A percentile compares a stretch with the other conserved stretches of the same genome.
Evolutionary conservation across 768 basidiomycete genomes (phyloP).

Genomic region (Glaciozyma antarctica): DNA sequence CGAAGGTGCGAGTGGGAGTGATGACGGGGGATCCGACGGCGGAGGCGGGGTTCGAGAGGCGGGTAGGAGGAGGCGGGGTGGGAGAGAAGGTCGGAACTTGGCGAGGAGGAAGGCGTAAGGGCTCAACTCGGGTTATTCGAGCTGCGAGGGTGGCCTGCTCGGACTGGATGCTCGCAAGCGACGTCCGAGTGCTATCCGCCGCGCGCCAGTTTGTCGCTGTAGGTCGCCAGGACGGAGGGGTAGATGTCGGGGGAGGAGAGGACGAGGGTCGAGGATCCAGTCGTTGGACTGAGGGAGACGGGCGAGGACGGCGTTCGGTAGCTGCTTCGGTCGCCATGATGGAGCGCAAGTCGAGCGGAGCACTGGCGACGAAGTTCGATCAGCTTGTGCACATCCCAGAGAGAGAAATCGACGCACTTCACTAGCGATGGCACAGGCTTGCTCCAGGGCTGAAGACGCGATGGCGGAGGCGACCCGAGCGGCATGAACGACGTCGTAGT

Average conservation of each 20-base stretch:
- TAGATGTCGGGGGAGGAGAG: neutral
- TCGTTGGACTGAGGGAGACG: neutral
- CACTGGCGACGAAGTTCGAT: neutral
- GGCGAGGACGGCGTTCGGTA: neutral
- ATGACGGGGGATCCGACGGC: conserved; percentile 27
- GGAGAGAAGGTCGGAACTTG: neutral
- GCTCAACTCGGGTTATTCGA: neutral
- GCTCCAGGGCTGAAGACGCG: conserved; percentile 26
- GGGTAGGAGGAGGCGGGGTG: neutral
- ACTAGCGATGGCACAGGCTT: neutral
- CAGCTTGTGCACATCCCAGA: neutral
- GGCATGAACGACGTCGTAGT: conserved; percentile 21
- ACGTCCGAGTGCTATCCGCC: neutral
- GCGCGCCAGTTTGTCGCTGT: neutral
- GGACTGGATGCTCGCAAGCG: conserved; percentile 20
- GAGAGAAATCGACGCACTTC: neutral
- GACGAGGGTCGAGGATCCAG: neutral
- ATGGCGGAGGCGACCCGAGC: conserved; percentile 25
- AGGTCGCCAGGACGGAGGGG: neutral
- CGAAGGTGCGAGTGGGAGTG: conserved; percentile 20
- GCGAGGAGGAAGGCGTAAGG: neutral
- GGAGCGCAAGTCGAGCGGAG: conserved; percentile 19
- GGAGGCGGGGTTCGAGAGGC: conserved; percentile 8
- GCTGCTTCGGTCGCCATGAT: conserved; percentile 27
- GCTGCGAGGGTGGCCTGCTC: conserved; percentile 10